phyloP scores from a whole-genome alignment of 2,329 filamentous ascomycete species.

The Pyrenochaeta sp. region DNA sequence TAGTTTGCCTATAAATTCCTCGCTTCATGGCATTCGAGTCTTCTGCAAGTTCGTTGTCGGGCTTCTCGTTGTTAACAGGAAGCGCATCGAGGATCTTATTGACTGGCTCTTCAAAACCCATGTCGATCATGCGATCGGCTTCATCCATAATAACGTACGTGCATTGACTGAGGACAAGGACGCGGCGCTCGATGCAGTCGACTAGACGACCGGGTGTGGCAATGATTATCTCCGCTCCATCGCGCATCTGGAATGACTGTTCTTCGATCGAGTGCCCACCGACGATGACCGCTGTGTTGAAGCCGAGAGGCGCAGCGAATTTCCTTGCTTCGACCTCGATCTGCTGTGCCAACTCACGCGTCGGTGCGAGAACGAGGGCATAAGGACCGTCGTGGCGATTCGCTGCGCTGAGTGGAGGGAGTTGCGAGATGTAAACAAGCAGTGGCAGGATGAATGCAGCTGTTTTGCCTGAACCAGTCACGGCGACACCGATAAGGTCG shows the following conservation, averaged over 20 bases:
- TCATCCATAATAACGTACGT: constrained; percentile 99
- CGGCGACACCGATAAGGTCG: constrained; percentile 97
- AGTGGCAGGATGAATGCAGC: constrained; percentile 92
- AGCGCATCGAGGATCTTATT: constrained; percentile 97
- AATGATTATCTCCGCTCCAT: constrained; percentile 96
- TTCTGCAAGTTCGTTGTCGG: constrained; percentile 91
- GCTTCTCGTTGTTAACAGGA: constrained; percentile 92
- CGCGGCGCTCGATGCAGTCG: constrained; percentile 92
- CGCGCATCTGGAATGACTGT: constrained; percentile 86
- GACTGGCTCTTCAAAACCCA: constrained; percentile 96
- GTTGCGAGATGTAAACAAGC: constrained; percentile 90
- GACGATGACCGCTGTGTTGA: constrained; percentile 96
- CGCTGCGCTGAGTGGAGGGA: constrained; percentile 82
- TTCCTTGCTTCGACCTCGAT: constrained; percentile 95
- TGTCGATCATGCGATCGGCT: constrained; percentile 98
- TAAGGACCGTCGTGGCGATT: constrained; percentile 97
- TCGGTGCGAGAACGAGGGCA: constrained; percentile 95
- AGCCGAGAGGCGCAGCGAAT: constrained; percentile 88
- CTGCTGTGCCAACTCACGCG: constrained; percentile 95
- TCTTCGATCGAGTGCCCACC: constrained; percentile 96
- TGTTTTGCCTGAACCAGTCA: constrained; percentile 98
- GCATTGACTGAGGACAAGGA: constrained; percentile 93
- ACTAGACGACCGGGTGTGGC: constrained; percentile 97
- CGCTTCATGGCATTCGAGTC: constrained; percentile 84
- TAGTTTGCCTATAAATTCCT: constrained; percentile 91